Conservation (phyloP, 1,284 basidiomycete genomes). For the Quambalaria eucalypti region DNA sequence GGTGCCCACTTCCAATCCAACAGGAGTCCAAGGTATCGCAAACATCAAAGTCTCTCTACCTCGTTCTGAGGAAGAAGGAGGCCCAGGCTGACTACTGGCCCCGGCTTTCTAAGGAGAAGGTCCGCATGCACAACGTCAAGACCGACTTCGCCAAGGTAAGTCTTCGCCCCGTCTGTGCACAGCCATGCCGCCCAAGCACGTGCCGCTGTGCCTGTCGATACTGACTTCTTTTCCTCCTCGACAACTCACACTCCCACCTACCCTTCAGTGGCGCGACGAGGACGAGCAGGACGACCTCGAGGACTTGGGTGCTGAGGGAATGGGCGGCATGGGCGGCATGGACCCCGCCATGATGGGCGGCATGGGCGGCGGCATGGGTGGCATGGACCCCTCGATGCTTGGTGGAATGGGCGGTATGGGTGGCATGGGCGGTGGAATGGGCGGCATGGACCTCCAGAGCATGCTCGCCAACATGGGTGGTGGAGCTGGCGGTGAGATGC, state of each 20-base stretch:
- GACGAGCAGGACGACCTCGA: constrained; percentile 42
- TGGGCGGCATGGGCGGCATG: constrained; percentile 49
- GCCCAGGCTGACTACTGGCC: constrained; percentile 45
- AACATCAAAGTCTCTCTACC: constrained; percentile 42
- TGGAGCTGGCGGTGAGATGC: constrained; percentile 2
- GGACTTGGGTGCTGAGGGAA: constrained; percentile 38
- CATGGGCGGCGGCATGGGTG: constrained; percentile 45
- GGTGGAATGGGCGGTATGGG: constrained; percentile 11
- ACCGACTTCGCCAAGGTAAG: constrained; percentile 45
- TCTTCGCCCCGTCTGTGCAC: background rate
- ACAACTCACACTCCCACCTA: background rate
- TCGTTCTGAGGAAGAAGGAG: constrained; percentile 42
- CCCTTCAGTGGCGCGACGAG: constrained; percentile 48
- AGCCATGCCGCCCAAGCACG: background rate
- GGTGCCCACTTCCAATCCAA: too few relatives aligned
- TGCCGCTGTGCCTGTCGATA: background rate
- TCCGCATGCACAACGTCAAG: constrained; percentile 47
- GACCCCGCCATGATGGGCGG: constrained; percentile 8
- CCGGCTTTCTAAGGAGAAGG: constrained; percentile 46
- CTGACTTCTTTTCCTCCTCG: constrained; percentile 17
- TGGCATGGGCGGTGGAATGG: constrained; percentile 13
- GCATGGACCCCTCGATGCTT: constrained; percentile 15
- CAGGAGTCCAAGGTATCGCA: constrained; percentile 32
- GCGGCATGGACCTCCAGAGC: constrained; percentile 14
- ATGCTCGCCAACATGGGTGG: constrained; percentile 1